These are phyloP conservation scores for Russula foetens DNA, from an alignment of 768 basidiomycete genomes.

Conservation along the genomic window DNA sequence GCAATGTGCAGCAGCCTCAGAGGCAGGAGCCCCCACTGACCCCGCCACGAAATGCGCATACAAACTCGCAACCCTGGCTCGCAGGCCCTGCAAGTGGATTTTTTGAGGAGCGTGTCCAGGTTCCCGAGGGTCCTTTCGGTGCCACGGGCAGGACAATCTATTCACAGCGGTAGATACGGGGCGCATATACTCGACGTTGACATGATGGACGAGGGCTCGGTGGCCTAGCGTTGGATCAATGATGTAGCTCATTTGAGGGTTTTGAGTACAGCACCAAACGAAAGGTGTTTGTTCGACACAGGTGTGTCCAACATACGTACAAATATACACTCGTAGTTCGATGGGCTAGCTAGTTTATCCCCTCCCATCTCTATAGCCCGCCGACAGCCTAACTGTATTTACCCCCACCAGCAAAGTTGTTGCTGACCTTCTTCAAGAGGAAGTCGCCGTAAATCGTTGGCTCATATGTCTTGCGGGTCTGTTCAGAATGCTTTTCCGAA, in stretches of 20 bases:
- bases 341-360: not conserved
- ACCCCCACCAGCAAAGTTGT: slow-evolving; percentile 51
- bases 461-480: slow-evolving; percentile 28
- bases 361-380: not conserved
- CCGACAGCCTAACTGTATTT: slow-evolving; percentile 24
- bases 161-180: slow-evolving; percentile 16
- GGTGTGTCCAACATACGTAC: not conserved
- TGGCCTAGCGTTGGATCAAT: not conserved
- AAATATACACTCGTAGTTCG: slow-evolving; percentile 4
- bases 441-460: slow-evolving; percentile 74
- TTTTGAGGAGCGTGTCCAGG: slow-evolving; percentile 14
- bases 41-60: slow-evolving; percentile 1
- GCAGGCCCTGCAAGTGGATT: slow-evolving; percentile 19
- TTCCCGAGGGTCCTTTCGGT: slow-evolving; percentile 17
- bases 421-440: slow-evolving; percentile 60
- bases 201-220: not conserved
- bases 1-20: slow-evolving; percentile 2
- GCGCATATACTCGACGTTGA: not conserved
- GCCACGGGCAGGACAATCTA: slow-evolving; percentile 21
- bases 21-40: slow-evolving; percentile 1
- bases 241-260: not conserved
- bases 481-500: slow-evolving; percentile 18
- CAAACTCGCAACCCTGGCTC: slow-evolving; percentile 14
- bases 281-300: not conserved
- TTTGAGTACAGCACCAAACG: not conserved